Evolutionary conservation across 371 early-diverging fungal genomes (phyloP).

Genomic region (Mortierella sp.): DNA sequence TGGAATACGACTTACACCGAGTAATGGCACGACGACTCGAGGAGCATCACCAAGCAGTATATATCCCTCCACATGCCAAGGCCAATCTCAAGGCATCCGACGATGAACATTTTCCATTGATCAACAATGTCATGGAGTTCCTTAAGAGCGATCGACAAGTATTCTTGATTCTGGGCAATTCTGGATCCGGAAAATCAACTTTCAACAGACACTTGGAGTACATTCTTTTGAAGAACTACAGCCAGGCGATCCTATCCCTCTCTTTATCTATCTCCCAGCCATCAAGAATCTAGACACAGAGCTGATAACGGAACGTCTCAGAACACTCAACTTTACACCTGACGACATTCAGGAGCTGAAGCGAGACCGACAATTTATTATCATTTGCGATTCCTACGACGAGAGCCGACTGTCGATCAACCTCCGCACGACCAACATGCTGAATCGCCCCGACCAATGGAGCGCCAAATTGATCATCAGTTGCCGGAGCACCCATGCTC

Average conservation of each 20-base stretch:
- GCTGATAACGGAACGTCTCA: constrained; percentile 16
- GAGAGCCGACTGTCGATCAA: constrained; percentile 9
- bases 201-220: constrained; percentile 22
- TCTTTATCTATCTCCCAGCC: constrained; percentile 18
- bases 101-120: neutral
- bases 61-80: constrained; percentile 15
- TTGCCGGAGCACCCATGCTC: constrained; percentile 6
- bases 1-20: constrained; percentile 12
- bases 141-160: constrained; percentile 14
- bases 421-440: neutral
- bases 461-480: constrained; percentile 19
- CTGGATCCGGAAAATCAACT: constrained; percentile 35
- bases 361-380: constrained; percentile 11
- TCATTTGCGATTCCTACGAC: constrained; percentile 33
- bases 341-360: constrained; percentile 17
- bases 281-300: constrained; percentile 6
- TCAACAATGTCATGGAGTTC: constrained; percentile 11
- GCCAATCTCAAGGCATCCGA: neutral
- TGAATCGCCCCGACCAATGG: constrained; percentile 9
- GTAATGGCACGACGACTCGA: constrained; percentile 6
- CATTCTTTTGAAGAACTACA: constrained; percentile 8
- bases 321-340: constrained; percentile 2
- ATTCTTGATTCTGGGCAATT: constrained; percentile 25
- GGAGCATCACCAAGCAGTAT: neutral
- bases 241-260: constrained; percentile 4